Base-by-base conservation (phyloP, 495 filamentous ascomycete species). In the Podospora didyma region DNA sequence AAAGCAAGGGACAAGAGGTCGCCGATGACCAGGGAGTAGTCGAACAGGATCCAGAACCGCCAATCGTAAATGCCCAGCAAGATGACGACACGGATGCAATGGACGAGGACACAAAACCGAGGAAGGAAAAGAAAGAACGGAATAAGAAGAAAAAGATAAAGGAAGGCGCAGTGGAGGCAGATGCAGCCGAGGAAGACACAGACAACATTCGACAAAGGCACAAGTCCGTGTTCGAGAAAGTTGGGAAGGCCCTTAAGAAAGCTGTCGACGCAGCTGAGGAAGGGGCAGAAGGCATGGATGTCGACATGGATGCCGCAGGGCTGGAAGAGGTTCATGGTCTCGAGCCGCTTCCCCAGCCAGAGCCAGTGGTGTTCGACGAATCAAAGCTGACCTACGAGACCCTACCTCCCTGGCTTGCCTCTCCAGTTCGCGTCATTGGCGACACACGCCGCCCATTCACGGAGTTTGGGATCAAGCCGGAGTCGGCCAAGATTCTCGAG, bases 261-360 rank as follows among this genome's bases (percentile, higher is more conserved):
- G 34, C 49, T 5, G 51, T 56, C 41, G 23, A 62, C 11, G 28
- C 37, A 7, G 52, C 46, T n/a, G 67, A 58, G 21, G 57, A 57
- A 39, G 54, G 56, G 52, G 68, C 63, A 0, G 61, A 64, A 5
- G 67, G 64, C n/a, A 56, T 57, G 14, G 61, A 58, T 31, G 56
- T 62, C 39, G 58, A 56, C 12, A 57, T 64, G 9, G 51, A 64
- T 0, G 64, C 69, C 35, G 55, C 62, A 0, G 68, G 68, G 47
- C 46, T 53, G 10, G 78, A 81, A 47, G 78, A 76, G 57, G 62
- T 86, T 10, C 80, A 92, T 53, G 87, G 83, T 7, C 77, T 96
- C 2, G 83, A 85, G 1, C 90, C 89, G 14, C 67, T 96, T 12
- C 91, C 90, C 20, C 89, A 94, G 61, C 89, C 90, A 31, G 78